Base-by-base conservation (phyloP, 257 asterid genomes). In the Gardenia jasminoides region DNA sequence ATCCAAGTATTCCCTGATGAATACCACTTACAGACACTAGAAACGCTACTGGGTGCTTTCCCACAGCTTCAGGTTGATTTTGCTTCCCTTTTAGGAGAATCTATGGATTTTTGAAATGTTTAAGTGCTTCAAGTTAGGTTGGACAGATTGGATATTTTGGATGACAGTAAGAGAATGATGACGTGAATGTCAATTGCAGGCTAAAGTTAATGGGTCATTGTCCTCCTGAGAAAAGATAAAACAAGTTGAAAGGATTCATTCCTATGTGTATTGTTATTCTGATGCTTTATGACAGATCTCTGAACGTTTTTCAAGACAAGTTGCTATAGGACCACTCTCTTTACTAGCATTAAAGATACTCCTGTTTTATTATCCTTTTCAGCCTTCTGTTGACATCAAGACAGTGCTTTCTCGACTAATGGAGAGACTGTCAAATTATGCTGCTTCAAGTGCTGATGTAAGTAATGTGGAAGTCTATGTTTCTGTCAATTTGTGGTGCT, bases 1-100 rank as follows among this genome's bases (percentile, higher is more conserved):
- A 96, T 96, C 83, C 99, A 96, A 93, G 98, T 96, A 78, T 96
- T 96, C 84, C 97, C 99, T 31, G 99, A 96, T 82, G 99, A 93
- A 84, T 96, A 93, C 75, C 99, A 96, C 83, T 87, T 96, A 88
- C 99, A 93, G 89, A 93, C 97, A 77, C 98, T 96, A 82, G 99
- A 93, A 88, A 91, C 90, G 54, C 87, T 96, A 88, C 84, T 96
- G 86, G 94, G 84, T 82, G 99, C 98, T 82, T 96, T 96, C 89
- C 98, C 98, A 74, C 99, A 90, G 87, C 98, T 96, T 87, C 99
- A 96, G 98, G 99, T 95, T 52, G 76, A 80, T 80, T 67, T 72
- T 68, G 81, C 48, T 74, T 80, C 39, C 44, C 66, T 67, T 43
- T 68, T 68, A 24, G 43, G 61, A 56, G 46, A 17, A 47, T 62